phyloP scores from a whole-genome alignment of 805 yeast genomes.

The Saturnispora halmiae region DNA sequence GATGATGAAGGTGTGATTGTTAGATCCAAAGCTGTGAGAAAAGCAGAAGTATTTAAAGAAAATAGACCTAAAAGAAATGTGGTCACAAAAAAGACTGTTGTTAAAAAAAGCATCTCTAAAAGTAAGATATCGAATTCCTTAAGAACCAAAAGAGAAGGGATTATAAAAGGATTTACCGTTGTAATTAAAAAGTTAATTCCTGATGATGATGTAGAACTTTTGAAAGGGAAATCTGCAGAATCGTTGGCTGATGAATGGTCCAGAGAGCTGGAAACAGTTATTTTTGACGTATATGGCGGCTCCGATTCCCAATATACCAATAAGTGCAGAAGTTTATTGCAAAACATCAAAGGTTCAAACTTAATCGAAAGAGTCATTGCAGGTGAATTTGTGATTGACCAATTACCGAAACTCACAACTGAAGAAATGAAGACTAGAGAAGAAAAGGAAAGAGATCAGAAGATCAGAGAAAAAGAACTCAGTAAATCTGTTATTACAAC shows the following conservation, averaged over 20 bases:
- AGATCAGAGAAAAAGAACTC: slow-evolving; percentile 60
- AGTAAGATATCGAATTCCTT: slow-evolving; percentile 17
- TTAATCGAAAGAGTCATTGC: slow-evolving; percentile 51
- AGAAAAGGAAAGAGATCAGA: slow-evolving; percentile 61
- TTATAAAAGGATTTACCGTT: slow-evolving; percentile 28
- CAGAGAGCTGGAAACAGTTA: slow-evolving; percentile 40
- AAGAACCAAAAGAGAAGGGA: slow-evolving; percentile 31
- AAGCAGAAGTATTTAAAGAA: slow-evolving; percentile 6
- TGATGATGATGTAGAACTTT: slow-evolving; percentile 16
- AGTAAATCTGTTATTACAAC: slow-evolving; percentile 55
- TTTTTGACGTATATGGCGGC: slow-evolving; percentile 8
- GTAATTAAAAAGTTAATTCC: slow-evolving; percentile 37
- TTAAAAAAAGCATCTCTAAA: background rate
- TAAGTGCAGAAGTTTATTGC: slow-evolving; percentile 56
- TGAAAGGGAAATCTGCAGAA: slow-evolving; percentile 22
- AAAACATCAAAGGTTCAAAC: slow-evolving; percentile 50
- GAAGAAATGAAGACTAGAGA: slow-evolving; percentile 69
- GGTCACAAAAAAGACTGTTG: background rate
- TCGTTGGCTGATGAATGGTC: slow-evolving; percentile 40
- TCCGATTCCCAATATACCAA: slow-evolving; percentile 42
- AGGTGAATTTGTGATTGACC: slow-evolving; percentile 43
- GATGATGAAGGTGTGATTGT: slow-evolving; percentile 13
- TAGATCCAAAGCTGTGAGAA: slow-evolving; percentile 11
- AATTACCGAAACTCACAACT: slow-evolving; percentile 55
- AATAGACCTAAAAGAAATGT: slow-evolving; percentile 1